Percentiles rank a stretch among this genome's conserved stretches.
Evolutionary conservation across 2,329 filamentous ascomycete species (phyloP).

Genomic region (Xylariaceae sp.): DNA sequence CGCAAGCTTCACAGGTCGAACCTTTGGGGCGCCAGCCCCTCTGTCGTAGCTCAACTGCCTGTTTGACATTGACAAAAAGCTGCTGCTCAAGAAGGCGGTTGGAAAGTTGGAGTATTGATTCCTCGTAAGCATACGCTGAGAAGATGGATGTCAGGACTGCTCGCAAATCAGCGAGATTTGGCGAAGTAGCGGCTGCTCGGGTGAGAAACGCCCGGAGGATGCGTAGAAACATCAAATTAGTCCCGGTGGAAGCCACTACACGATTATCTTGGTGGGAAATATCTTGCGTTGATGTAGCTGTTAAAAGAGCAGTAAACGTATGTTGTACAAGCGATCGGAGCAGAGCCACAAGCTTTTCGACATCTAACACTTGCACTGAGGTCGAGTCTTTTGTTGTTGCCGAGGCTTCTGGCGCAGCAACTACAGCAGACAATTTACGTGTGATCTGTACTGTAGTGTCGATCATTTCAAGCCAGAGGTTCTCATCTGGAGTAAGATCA

Average conservation of each 20-base stretch:
- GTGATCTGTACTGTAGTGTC: conserved; percentile 61
- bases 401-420: conserved; percentile 31
- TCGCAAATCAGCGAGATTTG: conserved; percentile 81
- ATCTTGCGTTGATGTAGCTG: conserved; percentile 60
- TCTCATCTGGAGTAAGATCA: conserved; percentile 50
- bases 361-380: conserved; percentile 40
- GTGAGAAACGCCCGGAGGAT: conserved; percentile 86
- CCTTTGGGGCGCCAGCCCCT: conserved; percentile 85
- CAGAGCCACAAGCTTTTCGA: conserved; percentile 58
- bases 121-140: conserved; percentile 91
- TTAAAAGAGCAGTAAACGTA: conserved; percentile 81
- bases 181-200: conserved; percentile 74
- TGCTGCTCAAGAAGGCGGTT: conserved; percentile 85
- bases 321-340: conserved; percentile 82
- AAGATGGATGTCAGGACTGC: conserved; percentile 86
- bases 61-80: conserved; percentile 76
- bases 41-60: conserved; percentile 70
- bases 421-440: conserved; percentile 55
- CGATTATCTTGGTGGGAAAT: conserved; percentile 30
- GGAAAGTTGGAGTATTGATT: conserved; percentile 79
- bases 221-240: conserved; percentile 75
- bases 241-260: conserved; percentile 36
- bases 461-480: conserved; percentile 58
- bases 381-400: conserved; percentile 22
- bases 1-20: conserved; percentile 84